phyloP scores from a whole-genome alignment of 305 asterid genomes.

The Fraxinus xanthoxyloides region DNA sequence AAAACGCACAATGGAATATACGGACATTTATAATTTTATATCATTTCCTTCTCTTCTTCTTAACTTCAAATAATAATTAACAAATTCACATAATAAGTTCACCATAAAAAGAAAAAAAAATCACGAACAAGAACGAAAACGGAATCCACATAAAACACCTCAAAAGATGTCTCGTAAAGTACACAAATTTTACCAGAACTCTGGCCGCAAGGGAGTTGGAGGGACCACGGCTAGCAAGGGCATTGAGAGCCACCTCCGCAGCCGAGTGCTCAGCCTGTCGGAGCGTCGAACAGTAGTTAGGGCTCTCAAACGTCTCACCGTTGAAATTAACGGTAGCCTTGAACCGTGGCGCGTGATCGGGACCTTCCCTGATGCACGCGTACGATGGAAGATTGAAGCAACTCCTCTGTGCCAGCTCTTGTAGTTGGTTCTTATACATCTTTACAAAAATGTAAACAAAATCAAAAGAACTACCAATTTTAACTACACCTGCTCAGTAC shows the following conservation, averaged over 20 bases:
- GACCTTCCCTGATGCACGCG: conserved; percentile 50
- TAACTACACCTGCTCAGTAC: not conserved
- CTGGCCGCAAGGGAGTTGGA: conserved; percentile 50
- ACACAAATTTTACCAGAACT: conserved; percentile 34
- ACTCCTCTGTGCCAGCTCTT: conserved; percentile 55
- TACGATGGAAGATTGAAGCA: conserved; percentile 54
- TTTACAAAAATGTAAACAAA: conserved; percentile 13
- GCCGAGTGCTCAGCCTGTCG: conserved; percentile 57
- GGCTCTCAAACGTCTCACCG: conserved; percentile 56
- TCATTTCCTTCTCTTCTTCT: not conserved
- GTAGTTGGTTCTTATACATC: conserved; percentile 55
- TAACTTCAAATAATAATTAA: not conserved
- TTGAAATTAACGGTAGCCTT: conserved; percentile 52
- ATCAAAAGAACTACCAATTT: not conserved
- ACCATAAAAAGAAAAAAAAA: not conserved
- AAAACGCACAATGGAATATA: not conserved
- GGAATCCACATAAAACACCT: not conserved
- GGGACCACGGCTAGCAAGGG: conserved; percentile 51
- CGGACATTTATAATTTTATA: not conserved
- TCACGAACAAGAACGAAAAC: not conserved
- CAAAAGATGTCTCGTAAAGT: not conserved
- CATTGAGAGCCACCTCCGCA: conserved; percentile 49
- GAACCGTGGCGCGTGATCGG: conserved; percentile 57
- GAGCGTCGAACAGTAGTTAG: conserved; percentile 45
- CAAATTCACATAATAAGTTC: not conserved